Evolutionary conservation across 1,284 basidiomycete genomes (phyloP).

Genomic region (Golubevia pallescens): DNA sequence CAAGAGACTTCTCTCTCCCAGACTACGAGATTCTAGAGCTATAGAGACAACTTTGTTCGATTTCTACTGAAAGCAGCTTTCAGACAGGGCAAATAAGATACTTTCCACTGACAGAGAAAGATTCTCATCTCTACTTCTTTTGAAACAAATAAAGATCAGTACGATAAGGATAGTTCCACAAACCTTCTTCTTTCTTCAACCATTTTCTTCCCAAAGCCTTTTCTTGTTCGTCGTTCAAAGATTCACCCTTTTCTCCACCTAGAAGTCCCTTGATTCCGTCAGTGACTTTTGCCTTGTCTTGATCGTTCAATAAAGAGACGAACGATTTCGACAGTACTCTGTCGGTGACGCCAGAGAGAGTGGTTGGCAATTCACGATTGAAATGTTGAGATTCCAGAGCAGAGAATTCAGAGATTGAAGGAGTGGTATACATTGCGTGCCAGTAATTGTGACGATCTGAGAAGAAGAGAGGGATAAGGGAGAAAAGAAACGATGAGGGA

Average conservation of each 20-base stretch:
- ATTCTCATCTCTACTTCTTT: constrained; percentile 15
- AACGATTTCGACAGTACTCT: constrained; percentile 44
- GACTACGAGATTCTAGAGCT: no score
- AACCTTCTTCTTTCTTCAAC: constrained; percentile 45
- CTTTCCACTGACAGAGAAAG: no score
- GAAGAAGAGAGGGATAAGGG: neutral
- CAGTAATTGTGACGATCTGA: constrained; percentile 49
- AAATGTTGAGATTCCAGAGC: constrained; percentile 20
- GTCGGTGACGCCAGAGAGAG: constrained; percentile 28
- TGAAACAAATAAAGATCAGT: constrained; percentile 37
- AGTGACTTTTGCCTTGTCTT: constrained; percentile 23
- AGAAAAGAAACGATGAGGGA: neutral
- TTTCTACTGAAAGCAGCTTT: no score
- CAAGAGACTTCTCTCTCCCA: no score
- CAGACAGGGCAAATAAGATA: no score
- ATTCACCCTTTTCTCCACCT: no score
- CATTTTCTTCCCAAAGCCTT: constrained; percentile 38
- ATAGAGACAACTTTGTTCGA: no score
- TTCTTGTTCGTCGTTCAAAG: constrained; percentile 22
- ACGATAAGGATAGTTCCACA: constrained; percentile 36
- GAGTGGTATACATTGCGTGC: constrained; percentile 45
- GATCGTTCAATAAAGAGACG: constrained; percentile 37
- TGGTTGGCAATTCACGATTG: constrained; percentile 38
- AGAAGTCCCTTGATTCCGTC: constrained; percentile 20
- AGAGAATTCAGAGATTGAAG: constrained; percentile 21